phyloP scores from a whole-genome alignment of 2,329 filamentous ascomycete species.

The Teratosphaeria gauchensis region DNA sequence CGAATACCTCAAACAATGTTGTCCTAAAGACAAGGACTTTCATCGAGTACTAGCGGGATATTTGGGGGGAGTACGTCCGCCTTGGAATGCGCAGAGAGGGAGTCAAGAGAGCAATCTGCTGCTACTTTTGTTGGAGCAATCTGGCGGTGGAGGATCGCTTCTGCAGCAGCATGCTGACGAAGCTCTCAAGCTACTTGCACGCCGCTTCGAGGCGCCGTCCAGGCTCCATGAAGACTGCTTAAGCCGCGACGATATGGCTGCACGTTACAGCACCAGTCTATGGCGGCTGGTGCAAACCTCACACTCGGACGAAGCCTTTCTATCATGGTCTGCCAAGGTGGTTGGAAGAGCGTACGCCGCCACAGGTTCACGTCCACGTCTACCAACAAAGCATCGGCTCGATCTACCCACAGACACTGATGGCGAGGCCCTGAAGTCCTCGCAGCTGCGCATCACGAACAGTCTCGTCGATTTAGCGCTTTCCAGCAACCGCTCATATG shows the following conservation, averaged over 20 bases:
- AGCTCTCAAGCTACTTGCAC: slow-evolving; percentile 64
- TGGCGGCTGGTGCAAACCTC: slow-evolving; percentile 13
- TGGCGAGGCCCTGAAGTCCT: slow-evolving; percentile 9
- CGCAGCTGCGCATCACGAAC: slow-evolving; percentile 27
- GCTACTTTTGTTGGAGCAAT: slow-evolving; percentile 69
- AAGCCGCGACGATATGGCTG: slow-evolving; percentile 54
- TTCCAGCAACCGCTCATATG: slow-evolving; percentile 26
- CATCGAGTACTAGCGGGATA: slow-evolving; percentile 8
- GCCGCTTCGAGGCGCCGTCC: slow-evolving; percentile 57
- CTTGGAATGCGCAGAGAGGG: slow-evolving; percentile 59
- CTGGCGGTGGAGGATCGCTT: slow-evolving; percentile 27
- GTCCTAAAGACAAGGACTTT: neutral
- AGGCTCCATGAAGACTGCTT: slow-evolving; percentile 57
- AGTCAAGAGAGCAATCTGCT: slow-evolving; percentile 73
- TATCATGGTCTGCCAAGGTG: slow-evolving; percentile 76
- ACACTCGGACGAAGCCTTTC: slow-evolving; percentile 19
- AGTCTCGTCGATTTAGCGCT: slow-evolving; percentile 19
- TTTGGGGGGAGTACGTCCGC: slow-evolving; percentile 46
- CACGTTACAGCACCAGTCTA: slow-evolving; percentile 22
- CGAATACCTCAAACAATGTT: slow-evolving; percentile 55
- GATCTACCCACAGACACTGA: neutral
- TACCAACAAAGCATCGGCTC: neutral
- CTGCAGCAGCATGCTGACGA: slow-evolving; percentile 55
- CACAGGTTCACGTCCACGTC: slow-evolving; percentile 17
- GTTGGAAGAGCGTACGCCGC: slow-evolving; percentile 72